phyloP scores from a whole-genome alignment of 768 basidiomycete species.

The Serendipita sp. region DNA sequence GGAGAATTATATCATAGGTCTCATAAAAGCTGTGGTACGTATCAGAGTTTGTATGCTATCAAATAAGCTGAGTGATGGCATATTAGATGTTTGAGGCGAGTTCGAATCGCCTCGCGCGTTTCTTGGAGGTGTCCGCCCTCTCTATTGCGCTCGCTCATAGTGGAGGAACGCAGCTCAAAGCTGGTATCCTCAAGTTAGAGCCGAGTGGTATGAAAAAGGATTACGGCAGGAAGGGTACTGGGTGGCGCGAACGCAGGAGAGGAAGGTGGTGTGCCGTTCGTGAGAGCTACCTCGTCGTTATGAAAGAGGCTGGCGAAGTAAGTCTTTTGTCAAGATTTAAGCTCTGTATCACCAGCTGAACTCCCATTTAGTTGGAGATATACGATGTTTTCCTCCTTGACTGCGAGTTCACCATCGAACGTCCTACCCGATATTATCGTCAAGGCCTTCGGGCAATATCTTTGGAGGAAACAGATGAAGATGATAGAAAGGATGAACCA shows the following conservation, averaged over 20 bases:
- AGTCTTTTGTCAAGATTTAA: constrained; percentile 13
- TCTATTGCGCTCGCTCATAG: constrained; percentile 63
- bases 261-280: constrained; percentile 83
- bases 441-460: constrained; percentile 63
- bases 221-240: constrained; percentile 50
- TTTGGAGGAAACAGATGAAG: constrained; percentile 17
- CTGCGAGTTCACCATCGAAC: constrained; percentile 71
- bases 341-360: constrained; percentile 1
- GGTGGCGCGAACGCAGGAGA: constrained; percentile 44
- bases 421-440: constrained; percentile 80
- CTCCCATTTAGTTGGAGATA: constrained; percentile 40
- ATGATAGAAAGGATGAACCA: constrained; percentile 8
- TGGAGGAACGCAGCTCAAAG: constrained; percentile 84
- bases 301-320: constrained; percentile 79
- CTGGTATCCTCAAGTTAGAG: constrained; percentile 59
- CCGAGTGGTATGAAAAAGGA: constrained; percentile 34
- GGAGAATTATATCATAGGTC: constrained; percentile 73
- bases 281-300: constrained; percentile 78
- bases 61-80: not conserved
- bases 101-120: constrained; percentile 74
- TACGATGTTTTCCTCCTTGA: constrained; percentile 94
- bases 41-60: not conserved
- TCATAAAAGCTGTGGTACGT: constrained; percentile 80
- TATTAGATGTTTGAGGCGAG: constrained; percentile 88
- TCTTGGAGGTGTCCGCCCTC: constrained; percentile 83